Conservation (phyloP, 768 basidiomycete species). For the Termitomyces sp. region DNA sequence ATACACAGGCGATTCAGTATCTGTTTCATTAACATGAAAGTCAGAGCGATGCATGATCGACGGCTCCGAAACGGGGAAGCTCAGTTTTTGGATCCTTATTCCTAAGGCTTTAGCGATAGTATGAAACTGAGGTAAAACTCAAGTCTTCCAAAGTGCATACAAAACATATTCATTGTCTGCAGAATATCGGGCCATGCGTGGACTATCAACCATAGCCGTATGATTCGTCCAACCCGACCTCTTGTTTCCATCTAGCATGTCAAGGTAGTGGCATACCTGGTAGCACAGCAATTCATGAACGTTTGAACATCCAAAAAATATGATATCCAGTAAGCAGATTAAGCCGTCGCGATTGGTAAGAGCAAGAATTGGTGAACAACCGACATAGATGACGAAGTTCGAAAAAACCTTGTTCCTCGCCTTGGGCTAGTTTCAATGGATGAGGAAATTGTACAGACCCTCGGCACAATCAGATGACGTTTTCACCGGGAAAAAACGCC, state of each 20-base stretch:
- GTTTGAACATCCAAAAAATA: no score
- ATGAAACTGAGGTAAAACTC: background rate
- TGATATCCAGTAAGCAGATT: no score
- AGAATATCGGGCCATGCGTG: background rate
- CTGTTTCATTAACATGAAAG: conserved; percentile 4
- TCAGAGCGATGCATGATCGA: background rate
- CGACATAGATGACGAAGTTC: no score
- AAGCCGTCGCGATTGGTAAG: background rate
- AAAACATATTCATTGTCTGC: background rate
- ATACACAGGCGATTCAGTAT: background rate
- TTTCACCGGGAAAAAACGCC: no score
- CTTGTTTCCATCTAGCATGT: conserved; percentile 2
- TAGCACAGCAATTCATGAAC: background rate
- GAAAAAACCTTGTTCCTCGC: conserved; percentile 31
- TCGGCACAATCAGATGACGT: no score
- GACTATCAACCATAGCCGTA: no score
- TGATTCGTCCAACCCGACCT: background rate
- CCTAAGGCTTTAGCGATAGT: background rate
- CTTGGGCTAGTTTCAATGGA: conserved; percentile 6
- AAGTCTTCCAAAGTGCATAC: background rate
- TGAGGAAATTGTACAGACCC: no score
- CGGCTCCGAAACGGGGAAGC: background rate
- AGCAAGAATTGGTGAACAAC: background rate
- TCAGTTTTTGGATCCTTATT: background rate
- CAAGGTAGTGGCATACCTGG: no score